These are phyloP conservation scores for Neurospora africana DNA, from an alignment of 495 filamentous ascomycete species.

Conservation along the genomic window DNA sequence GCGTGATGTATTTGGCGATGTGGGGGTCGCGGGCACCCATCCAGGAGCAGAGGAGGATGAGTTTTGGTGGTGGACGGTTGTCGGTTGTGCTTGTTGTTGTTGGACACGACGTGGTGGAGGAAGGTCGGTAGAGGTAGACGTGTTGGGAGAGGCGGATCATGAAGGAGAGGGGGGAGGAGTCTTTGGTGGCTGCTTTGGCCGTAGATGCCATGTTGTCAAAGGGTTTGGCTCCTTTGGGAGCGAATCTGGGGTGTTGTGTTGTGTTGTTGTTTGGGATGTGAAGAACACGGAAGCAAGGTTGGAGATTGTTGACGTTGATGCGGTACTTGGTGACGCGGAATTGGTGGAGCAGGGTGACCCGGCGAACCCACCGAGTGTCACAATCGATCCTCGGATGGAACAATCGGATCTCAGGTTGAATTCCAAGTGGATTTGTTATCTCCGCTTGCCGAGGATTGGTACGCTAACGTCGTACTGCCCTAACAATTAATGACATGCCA, in stretches of 20 bases:
- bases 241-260: neutral
- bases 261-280: neutral
- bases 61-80: constrained; percentile 17
- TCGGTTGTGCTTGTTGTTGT: neutral
- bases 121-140: constrained; percentile 28
- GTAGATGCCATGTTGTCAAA: constrained; percentile 14
- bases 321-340: neutral
- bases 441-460: neutral
- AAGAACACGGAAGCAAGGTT: neutral
- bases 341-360: neutral
- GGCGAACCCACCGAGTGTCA: neutral
- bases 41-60: constrained; percentile 35
- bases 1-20: constrained; percentile 35
- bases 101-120: neutral
- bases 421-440: neutral
- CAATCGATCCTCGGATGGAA: no score
- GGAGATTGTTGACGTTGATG: neutral
- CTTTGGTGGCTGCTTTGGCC: neutral
- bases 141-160: constrained; percentile 28
- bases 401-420: no score
- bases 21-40: constrained; percentile 35
- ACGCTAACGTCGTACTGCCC: neutral
- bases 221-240: neutral
- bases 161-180: constrained; percentile 15
- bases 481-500: neutral